These are phyloP conservation scores for Rubia balearica DNA, from an alignment of 305 asterid genomes.

Conservation along the genomic window DNA sequence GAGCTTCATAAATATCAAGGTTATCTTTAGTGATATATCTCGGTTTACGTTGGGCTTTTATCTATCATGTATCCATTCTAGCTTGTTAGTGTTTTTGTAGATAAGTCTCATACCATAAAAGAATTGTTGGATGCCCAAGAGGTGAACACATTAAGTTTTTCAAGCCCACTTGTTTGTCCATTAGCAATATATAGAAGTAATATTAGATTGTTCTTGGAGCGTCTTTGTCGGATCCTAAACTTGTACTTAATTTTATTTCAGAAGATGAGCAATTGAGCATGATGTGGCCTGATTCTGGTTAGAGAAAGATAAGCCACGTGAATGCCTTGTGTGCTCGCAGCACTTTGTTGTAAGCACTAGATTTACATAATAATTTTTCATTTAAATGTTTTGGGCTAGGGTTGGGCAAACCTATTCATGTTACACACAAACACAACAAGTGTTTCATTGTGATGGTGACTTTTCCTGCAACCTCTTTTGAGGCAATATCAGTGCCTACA, in stretches of 20 bases:
- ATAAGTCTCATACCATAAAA: slow-evolving; percentile 74
- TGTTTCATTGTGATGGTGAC: neutral
- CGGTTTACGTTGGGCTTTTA: too few species aligned
- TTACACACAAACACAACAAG: neutral
- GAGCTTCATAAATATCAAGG: too few species aligned
- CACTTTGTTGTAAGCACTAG: slow-evolving; percentile 62
- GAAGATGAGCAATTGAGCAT: slow-evolving; percentile 96
- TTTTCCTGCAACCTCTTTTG: neutral
- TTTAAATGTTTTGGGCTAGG: neutral
- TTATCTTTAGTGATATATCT: too few species aligned
- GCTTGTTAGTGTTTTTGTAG: too few species aligned
- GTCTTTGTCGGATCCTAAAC: slow-evolving; percentile 4
- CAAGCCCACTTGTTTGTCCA: neutral
- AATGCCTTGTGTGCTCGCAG: slow-evolving; percentile 87
- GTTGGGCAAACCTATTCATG: neutral
- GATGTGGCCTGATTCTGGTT: slow-evolving; percentile 97
- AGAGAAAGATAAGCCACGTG: slow-evolving; percentile 82
- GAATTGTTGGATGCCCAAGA: slow-evolving; percentile 98
- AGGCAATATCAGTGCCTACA: neutral
- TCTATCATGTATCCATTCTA: too few species aligned
- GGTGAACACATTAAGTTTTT: slow-evolving; percentile 76
- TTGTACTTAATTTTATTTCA: slow-evolving; percentile 25
- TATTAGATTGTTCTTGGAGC: neutral
- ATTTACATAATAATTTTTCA: neutral
- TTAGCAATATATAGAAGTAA: neutral